Base-by-base conservation (phyloP, 306 rosid genomes). In the Potentilla sterilis region DNA sequence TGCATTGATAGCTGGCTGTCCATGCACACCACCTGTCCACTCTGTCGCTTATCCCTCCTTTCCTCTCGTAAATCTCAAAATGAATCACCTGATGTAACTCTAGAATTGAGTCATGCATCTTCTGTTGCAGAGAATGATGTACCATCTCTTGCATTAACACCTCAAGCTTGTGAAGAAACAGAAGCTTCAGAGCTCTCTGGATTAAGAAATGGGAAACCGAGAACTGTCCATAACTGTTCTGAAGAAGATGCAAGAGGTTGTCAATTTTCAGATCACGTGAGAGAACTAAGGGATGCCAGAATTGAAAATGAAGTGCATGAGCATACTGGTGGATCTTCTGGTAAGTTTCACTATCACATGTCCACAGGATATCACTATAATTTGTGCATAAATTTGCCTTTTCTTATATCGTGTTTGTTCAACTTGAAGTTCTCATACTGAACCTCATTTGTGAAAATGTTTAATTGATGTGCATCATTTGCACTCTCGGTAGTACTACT, bases 1-100 rank as follows among this genome's bases (percentile, higher is more conserved):
- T 93, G 97, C 88, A 93, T 93, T 42, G 98, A 93, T 85, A 89
- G 82, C 82, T 93, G 98, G 98, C 97, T 93, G 37, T 9, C 93
- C 82, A 89, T 42, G 82, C 93, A 91, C 85, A 80, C 76, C 71
- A 93, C 98, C 70, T 93, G 98, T 66, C 98, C 98, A n/a, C 98
- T 93, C 79, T 93, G 98, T 78, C 98, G 98, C 79, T 78, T 88
- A 66, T 88, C 93, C 6, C 86, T 93, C 54, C 88, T 93, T 66
- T 37, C 87, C 5, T 65, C 84, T 41, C 76, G 84, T 18, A 87
- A 85, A 70, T 83, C 88, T 70, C 81, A 87, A 13, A 64, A 84
- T 22, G 85, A 82, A 62, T 72, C 75, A 18, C 78, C 82, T 1
- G 37, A 77, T 76, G 24, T 77, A 44, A 85, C 80, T 83, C 85